Evolutionary conservation across 164 flowering plant genomes (phyloP).

Genomic region (Stephania japonica): DNA sequence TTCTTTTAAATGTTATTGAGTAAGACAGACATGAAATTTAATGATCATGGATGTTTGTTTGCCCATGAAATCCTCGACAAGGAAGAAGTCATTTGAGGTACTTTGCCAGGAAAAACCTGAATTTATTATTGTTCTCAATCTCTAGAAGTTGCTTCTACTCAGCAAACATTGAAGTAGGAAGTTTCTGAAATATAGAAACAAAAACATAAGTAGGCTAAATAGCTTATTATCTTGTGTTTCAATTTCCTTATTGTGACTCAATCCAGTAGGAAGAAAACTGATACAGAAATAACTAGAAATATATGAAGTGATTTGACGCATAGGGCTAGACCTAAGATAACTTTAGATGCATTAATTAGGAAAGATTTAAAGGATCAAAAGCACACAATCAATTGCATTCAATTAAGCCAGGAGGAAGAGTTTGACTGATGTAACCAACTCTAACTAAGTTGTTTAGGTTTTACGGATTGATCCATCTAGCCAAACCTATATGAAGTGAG

Average conservation of each 20-base stretch:
- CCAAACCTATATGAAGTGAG: too few relatives aligned
- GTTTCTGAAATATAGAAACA: not conserved
- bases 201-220: not conserved
- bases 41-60: not conserved
- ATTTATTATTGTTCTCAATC: not conserved
- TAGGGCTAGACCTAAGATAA: not conserved
- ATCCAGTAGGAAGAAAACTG: not conserved
- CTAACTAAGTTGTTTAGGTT: too few relatives aligned
- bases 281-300: not conserved
- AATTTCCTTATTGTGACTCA: not conserved
- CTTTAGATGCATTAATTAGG: not conserved
- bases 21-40: not conserved
- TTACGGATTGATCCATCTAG: too few relatives aligned
- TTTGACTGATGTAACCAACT: not conserved
- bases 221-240: not conserved
- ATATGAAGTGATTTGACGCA: not conserved
- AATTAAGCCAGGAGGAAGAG: not conserved
- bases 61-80: not conserved
- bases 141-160: not conserved
- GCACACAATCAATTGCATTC: too few relatives aligned
- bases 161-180: not conserved
- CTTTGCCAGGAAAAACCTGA: not conserved
- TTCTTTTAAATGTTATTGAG: not conserved
- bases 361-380: too few relatives aligned
- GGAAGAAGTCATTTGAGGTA: not conserved